phyloP scores from a whole-genome alignment of 1,284 basidiomycete genomes.

The Boletus sp. region DNA sequence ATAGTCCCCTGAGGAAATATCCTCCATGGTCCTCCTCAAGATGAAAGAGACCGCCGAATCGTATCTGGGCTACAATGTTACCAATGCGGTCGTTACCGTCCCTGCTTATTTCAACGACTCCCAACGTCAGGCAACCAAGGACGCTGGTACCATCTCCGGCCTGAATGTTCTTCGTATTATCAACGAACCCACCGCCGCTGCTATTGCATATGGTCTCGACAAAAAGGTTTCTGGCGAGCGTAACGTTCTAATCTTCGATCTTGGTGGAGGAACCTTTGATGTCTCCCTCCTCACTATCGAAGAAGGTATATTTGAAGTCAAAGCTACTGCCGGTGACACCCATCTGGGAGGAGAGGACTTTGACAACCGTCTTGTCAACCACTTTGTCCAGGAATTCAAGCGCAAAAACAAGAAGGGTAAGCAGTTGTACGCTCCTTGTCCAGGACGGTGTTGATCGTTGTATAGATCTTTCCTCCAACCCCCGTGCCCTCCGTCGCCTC shows the following conservation, averaged over 20 bases:
- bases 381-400: conserved; percentile 99
- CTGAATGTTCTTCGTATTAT: conserved; percentile 94
- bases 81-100: conserved; percentile 90
- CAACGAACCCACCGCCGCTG: conserved; percentile 94
- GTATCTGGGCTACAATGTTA: conserved; percentile 83
- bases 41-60: conserved; percentile 99
- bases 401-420: conserved; percentile 95
- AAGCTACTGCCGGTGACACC: conserved; percentile 98
- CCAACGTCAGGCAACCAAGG: conserved; percentile 94
- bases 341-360: conserved; percentile 99
- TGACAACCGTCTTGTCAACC: conserved; percentile 96
- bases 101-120: conserved; percentile 99
- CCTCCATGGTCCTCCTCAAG: conserved; percentile 95
- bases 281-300: conserved; percentile 97
- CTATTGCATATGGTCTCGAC: conserved; percentile 93
- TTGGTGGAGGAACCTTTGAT: conserved; percentile 99
- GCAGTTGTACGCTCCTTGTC: conserved; percentile 17
- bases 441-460: conserved; percentile 20
- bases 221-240: conserved; percentile 86
- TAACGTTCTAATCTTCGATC: conserved; percentile 96
- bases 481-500: conserved; percentile 95
- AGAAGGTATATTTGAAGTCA: conserved; percentile 99
- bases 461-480: conserved; percentile 82
- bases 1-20: conserved; percentile 94
- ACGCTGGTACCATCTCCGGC: conserved; percentile 87